Base-by-base conservation (phyloP, 805 yeast genomes). In the Maudiozyma barnettii region DNA sequence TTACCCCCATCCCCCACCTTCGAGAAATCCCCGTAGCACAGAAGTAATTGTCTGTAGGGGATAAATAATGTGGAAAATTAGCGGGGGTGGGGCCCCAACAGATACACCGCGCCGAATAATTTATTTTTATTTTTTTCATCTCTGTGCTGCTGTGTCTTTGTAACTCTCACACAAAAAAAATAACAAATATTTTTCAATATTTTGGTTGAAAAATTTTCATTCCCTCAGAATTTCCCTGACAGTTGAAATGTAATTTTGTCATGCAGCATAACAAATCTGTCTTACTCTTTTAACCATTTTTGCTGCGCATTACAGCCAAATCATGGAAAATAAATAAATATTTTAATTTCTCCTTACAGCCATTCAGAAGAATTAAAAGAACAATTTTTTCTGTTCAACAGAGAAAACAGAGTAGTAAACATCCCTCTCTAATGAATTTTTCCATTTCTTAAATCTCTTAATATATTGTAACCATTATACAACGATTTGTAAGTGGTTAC, bases 41-140 rank as follows among this genome's bases (percentile, higher is more conserved):
- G n/a, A 8, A 6, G 18, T n/a, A 33, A 33, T n/a, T 14, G 7
- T n/a, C 18, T 16, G 36, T 33, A 33, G 36, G 36, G 8, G 16
- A 14, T 8, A n/a, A n/a, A 14, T 14, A 33, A 20, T 37, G 23
- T 9, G 41, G 29, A 39, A 39, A 39, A 39, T n/a, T 21, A 21
- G 41, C 41, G 41, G 41, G 41, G 41, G 41, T 39, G 41, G 41
- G 41, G 41, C 41, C 41, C 41, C 41, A 13, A 39, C 8, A 22
- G 36, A 33, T n/a, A n/a, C 30, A 26, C 30, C 30, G 30, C 30
- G 30, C 30, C 30, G 10, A 26, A 3, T 12, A 9, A 12, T 26
- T 12, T 26, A 9, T 9, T 26, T 26, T 9, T 26, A 26, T 9
- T 4, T 26, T 26, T 26, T 26, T 26, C 30, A 3, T 26, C 12